Evolutionary conservation across 139 green algal species (phyloP).

Genomic region (Asterochloris erici): DNA sequence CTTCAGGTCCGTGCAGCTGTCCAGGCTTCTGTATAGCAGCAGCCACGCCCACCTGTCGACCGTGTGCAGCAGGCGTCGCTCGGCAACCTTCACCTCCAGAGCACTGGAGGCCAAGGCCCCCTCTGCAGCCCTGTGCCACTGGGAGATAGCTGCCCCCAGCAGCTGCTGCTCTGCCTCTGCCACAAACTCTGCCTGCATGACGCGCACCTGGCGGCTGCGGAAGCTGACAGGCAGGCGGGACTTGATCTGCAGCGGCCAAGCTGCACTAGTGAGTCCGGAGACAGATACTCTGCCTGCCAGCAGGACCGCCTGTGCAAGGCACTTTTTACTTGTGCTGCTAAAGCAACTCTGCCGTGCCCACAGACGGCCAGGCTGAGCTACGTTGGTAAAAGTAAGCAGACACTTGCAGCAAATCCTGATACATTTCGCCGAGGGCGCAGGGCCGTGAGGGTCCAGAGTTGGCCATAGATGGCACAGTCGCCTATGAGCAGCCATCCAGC

Average conservation of each 20-base stretch:
- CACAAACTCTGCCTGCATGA: conserved; percentile 10
- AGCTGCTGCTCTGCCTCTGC: conserved; percentile 21
- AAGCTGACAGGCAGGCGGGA: conserved; percentile 13
- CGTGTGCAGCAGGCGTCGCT: conserved; percentile 9
- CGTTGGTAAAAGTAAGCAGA: no score
- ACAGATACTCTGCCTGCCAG: background rate
- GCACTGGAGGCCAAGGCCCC: conserved; percentile 8
- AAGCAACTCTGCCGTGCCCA: no score
- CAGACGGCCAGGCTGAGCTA: no score
- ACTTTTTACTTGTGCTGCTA: no score
- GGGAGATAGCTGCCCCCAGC: conserved; percentile 9
- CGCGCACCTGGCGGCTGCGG: conserved; percentile 9
- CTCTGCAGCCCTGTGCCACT: conserved; percentile 21
- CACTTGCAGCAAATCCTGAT: no score
- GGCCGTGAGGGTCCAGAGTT: no score
- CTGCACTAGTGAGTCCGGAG: background rate
- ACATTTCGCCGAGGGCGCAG: no score
- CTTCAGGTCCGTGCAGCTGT: no score
- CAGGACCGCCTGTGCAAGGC: no score
- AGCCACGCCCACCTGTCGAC: background rate
- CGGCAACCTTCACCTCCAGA: conserved; percentile 10
- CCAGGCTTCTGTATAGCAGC: background rate
- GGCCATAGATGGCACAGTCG: no score
- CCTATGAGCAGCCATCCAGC: no score
- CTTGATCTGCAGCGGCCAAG: conserved; percentile 1